These are phyloP conservation scores for Yarrowia sp. DNA, from an alignment of 805 yeast genomes.

Conservation along the genomic window DNA sequence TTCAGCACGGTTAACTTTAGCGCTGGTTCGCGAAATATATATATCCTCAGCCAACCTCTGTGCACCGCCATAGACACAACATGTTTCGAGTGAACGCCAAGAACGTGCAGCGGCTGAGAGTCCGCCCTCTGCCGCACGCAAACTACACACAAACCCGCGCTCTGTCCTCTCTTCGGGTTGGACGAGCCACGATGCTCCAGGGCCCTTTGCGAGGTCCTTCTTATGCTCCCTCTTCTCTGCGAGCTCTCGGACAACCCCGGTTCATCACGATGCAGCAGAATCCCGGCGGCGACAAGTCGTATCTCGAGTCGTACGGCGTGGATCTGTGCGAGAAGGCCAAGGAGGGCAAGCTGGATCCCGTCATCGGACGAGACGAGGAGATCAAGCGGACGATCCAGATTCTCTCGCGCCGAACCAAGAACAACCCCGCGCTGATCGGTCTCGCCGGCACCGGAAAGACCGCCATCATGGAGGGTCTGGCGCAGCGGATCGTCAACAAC, in stretches of 20 bases:
- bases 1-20: not conserved
- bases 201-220: too few relatives aligned
- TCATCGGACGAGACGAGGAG: constrained; percentile 95
- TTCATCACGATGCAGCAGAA: constrained; percentile 12
- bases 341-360: constrained; percentile 92
- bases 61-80: not conserved
- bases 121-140: not conserved
- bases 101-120: constrained; percentile 12
- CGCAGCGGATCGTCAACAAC: constrained; percentile 85
- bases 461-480: constrained; percentile 93
- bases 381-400: constrained; percentile 91
- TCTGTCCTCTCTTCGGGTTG: not conserved
- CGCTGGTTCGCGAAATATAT: not conserved
- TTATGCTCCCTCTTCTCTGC: too few relatives aligned
- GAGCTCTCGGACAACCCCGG: not conserved
- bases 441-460: constrained; percentile 99
- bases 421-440: constrained; percentile 93
- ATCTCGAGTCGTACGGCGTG: constrained; percentile 74
- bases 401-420: constrained; percentile 86
- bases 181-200: too few relatives aligned
- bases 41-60: not conserved
- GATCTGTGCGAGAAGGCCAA: constrained; percentile 83
- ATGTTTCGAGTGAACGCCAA: constrained; percentile 18
- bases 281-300: constrained; percentile 18
- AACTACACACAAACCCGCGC: not conserved